Base-by-base conservation (phyloP, 176 grass and related monocot genomes). In the Chrysopogon serrulatus region DNA sequence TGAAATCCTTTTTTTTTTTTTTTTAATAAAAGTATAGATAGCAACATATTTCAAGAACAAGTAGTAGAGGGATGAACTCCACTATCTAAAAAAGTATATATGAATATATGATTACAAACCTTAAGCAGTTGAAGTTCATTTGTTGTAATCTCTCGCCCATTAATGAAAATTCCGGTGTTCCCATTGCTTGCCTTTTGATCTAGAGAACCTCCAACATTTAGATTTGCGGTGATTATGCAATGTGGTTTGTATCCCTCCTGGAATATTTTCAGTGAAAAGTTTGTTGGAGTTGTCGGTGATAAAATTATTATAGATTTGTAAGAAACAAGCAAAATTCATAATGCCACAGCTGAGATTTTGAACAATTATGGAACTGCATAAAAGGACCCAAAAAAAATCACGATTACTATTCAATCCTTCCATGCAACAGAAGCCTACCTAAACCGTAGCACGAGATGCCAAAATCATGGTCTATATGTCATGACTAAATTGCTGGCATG, bases 191-290 rank as follows among this genome's bases (percentile, higher is more conserved):
- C n/a, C n/a, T n/a, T n/a, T n/a, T n/a, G n/a, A n/a, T n/a, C n/a
- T n/a, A n/a, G n/a, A n/a, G n/a, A n/a, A n/a, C n/a, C n/a, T n/a
- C n/a, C n/a, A n/a, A n/a, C n/a, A n/a, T n/a, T n/a, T n/a, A n/a
- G n/a, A n/a, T n/a, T n/a, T n/a, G n/a, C n/a, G n/a, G n/a, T n/a
- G n/a, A n/a, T n/a, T n/a, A 69, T 40, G 66, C 11, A 68, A 41
- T 26, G 41, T 41, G 21, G 41, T 41, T 41, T 41, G 26, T 4
- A 69, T 23, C 6, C 6, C 64, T 45, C 43, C 10, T 45, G 14
- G 19, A 67, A 84, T 12, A 84, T 54, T 81, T 82, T 79, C 51
- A 17, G 33, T 54, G 9, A 65, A 21, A 64, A 81, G 17, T 30
- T 68, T 35, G 65, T 44, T 14, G 65, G 57, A 88, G 57, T 36